Base-by-base conservation (phyloP, 2,329 filamentous ascomycete genomes). In the Cytospora chrysosperma region DNA sequence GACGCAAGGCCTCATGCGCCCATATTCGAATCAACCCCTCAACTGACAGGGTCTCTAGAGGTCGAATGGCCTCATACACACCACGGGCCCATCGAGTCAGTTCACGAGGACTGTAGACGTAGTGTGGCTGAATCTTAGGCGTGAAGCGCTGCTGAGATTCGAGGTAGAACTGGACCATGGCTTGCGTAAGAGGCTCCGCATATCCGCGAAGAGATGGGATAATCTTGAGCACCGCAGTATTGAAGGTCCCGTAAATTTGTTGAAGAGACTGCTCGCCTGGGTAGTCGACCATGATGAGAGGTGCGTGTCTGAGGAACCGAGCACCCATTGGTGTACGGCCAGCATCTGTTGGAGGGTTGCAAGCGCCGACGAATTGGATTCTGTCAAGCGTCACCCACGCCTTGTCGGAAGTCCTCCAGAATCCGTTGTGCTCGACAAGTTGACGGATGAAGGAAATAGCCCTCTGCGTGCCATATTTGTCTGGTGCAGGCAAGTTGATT, bases 281-380 rank as follows among this genome's bases (percentile, higher is more conserved):
- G 73, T 99, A 99, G 74, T 99, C 95, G 50, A 99, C 96, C 96
- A 99, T 99, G 77, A 99, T 91, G 61, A 99, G 86, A n/a, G 95
- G 95, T 19, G 95, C 93, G 75, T 99, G 96, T 64, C 96, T 88
- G 68, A 99, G 83, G 85, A 99, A 99, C 70, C 95, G 86, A 56
- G 92, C 88, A 51, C 92, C 95, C 81, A 99, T 88, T 0, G 95
- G 90, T 15, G 95, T 98, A 84, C 95, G 93, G 28, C 95, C 95
- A 69, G 93, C 93, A 78, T 99, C 96, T 0, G 95, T 98, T 0
- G 95, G 95, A 70, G 95, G 96, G 77, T 99, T 99, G 76, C 95
- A 99, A 72, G 95, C 95, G 70, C 95, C 95, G 59, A 99, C 96
- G 69, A 99, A 99, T 74, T 99, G 95, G 71, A 99, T 98, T 52